Percentiles rank a stretch among this genome's conserved stretches.
Evolutionary conservation across 495 filamentous ascomycete genomes (phyloP).

Genomic region (Tuber umbilicatum): DNA sequence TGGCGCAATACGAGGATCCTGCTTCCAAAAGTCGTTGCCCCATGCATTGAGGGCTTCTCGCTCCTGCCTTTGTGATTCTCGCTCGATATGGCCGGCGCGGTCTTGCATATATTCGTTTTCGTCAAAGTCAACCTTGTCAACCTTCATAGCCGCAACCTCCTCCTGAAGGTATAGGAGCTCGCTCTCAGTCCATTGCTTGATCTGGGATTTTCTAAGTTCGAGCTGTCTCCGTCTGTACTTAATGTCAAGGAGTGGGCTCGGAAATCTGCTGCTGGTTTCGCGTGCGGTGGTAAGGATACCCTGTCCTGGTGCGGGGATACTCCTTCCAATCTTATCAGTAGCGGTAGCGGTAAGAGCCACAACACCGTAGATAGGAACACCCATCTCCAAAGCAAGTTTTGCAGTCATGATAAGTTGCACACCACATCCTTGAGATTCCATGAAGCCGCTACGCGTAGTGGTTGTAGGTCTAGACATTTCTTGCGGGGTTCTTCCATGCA

Average conservation of each 20-base stretch:
- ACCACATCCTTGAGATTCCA: constrained; percentile 98
- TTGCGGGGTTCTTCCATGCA: constrained; percentile 84
- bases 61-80: constrained; percentile 81
- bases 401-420: constrained; percentile 98
- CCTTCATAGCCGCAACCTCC: constrained; percentile 84
- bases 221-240: constrained; percentile 94
- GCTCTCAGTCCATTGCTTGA: constrained; percentile 91
- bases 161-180: constrained; percentile 89
- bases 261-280: constrained; percentile 82
- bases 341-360: constrained; percentile 93
- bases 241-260: constrained; percentile 89
- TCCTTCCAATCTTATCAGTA: constrained; percentile 97
- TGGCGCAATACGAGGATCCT: constrained; percentile 85
- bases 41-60: constrained; percentile 83
- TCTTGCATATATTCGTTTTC: constrained; percentile 81
- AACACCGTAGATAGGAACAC: constrained; percentile 93
- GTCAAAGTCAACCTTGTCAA: constrained; percentile 62
- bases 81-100: constrained; percentile 76
- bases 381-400: constrained; percentile 93
- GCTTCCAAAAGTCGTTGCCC: constrained; percentile 98
- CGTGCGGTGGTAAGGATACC: constrained; percentile 97
- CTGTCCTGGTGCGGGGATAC: constrained; percentile 90
- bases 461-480: constrained; percentile 98
- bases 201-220: constrained; percentile 81
- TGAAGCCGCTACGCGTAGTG: constrained; percentile 93